Base-by-base conservation (phyloP, 768 basidiomycete species). In the Leccinum disarticulatum region DNA sequence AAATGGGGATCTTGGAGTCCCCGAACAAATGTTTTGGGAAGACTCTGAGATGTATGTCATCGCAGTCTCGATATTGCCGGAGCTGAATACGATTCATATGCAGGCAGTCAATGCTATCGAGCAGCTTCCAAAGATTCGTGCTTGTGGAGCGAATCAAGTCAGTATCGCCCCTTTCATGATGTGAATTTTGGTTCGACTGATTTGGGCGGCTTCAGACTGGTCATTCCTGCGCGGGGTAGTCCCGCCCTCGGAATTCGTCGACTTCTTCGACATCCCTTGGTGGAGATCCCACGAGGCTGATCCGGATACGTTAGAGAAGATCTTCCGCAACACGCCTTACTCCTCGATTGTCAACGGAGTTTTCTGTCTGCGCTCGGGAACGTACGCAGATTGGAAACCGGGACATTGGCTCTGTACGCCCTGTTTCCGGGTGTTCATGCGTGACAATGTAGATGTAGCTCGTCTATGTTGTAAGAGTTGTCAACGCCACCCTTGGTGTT, bases 61-160 rank as follows among this genome's bases (percentile, higher is more conserved):
- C 25, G 7, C 30, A 3, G n/a, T 15, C 4, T 30, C 31, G 27
- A 60, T 51, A 17, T 31, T 1, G 19, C 8, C n/a, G 27, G 4
- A 3, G 14, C 35, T 58, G 41, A 63, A 31, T n/a, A 50, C 19
- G 38, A 14, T 27, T 4, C 1, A 22, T 41, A 2, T 6, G 3
- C 47, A 66, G 65, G 64, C 17, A 41, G 31, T 4, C 51, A 43
- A 25, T 65, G 64, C 14, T 1, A 54, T 25, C 51, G 30, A 41
- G 30, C 22, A 15, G 17, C 46, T 13, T 2, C 7, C 3, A 52
- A 15, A 19, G 52, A 15, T 8, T 8, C 9, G 41, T 41, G n/a
- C n/a, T n/a, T 60, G 41, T 66, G 64, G 65, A 63, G 58, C 14
- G 47, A 54, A 35, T 59, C 52, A 4, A 66, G 64, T 66, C 15